Percentiles rank a stretch among this genome's conserved stretches.
Conservation (phyloP, 352 stramenopile genomes). For the Pythium plurisporium region DNA sequence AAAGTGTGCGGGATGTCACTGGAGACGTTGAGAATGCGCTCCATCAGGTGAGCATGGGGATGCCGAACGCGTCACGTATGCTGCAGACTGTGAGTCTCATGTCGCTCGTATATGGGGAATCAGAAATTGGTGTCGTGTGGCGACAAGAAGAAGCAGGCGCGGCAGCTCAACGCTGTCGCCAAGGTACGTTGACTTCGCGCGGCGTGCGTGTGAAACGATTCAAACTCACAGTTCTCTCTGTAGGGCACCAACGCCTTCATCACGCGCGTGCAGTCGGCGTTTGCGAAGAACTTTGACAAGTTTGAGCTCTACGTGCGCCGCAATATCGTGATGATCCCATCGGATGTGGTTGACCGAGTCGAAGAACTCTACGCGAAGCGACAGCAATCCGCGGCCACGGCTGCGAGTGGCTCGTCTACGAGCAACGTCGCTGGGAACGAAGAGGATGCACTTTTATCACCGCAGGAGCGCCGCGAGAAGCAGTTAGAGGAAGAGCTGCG, state of each 20-base stretch:
- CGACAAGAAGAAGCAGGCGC: conserved; percentile 61
- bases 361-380: conserved; percentile 33
- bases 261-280: conserved; percentile 45
- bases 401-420: neutral
- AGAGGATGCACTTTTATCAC: conserved; percentile 30
- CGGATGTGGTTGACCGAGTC: conserved; percentile 38
- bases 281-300: conserved; percentile 83
- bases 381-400: neutral
- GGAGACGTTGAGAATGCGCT: conserved; percentile 67
- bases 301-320: conserved; percentile 75
- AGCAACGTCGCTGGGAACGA: neutral
- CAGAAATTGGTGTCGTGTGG: conserved; percentile 32
- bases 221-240: neutral
- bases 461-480: conserved; percentile 39
- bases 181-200: conserved; percentile 30
- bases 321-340: conserved; percentile 65
- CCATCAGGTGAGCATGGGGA: conserved; percentile 37
- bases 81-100: neutral
- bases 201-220: neutral
- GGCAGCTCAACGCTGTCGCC: conserved; percentile 51
- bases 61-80: neutral
- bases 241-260: conserved; percentile 64
- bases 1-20: conserved; percentile 48
- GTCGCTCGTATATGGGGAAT: neutral
- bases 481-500: conserved; percentile 34